Percentiles rank a stretch among this genome's conserved stretches.
phyloP scores from a whole-genome alignment of 2,329 filamentous ascomycete species.

The Fusarium scirpi region DNA sequence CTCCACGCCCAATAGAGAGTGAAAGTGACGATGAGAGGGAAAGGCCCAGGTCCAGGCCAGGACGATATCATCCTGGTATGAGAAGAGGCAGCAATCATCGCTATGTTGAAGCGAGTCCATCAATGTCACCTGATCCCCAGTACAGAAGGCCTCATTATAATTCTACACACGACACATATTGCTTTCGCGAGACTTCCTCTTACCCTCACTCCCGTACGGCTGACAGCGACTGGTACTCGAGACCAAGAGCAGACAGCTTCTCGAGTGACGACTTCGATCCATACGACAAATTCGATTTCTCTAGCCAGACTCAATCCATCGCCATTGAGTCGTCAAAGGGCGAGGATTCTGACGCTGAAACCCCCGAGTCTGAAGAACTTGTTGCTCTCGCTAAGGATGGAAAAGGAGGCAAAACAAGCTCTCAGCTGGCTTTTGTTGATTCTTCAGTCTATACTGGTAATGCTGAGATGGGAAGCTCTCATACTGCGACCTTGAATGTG shows the following conservation, averaged over 20 bases:
- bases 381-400: constrained; percentile 28
- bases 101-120: constrained; percentile 7
- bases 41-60: background rate
- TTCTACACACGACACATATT: constrained; percentile 3
- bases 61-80: background rate
- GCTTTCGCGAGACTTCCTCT: constrained; percentile 2
- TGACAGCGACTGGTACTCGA: constrained; percentile 13
- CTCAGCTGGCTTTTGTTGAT: constrained; percentile 47
- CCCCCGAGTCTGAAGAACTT: constrained; percentile 44
- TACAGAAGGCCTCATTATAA: constrained; percentile 7
- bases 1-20: constrained; percentile 35
- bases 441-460: constrained; percentile 55
- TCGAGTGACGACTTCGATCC: constrained; percentile 47
- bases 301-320: constrained; percentile 33
- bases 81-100: background rate
- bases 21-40: constrained; percentile 15
- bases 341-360: constrained; percentile 49
- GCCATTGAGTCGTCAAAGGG: constrained; percentile 42
- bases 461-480: constrained; percentile 52
- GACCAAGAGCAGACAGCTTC: constrained; percentile 21
- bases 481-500: constrained; percentile 52
- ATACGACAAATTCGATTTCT: constrained; percentile 48
- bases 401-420: constrained; percentile 1
- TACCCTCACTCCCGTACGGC: background rate
- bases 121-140: constrained; percentile 18